Percentiles rank a stretch among this genome's conserved stretches.
Conservation (phyloP, 2,329 filamentous ascomycete genomes). For the Colletotrichum chlorophyti region DNA sequence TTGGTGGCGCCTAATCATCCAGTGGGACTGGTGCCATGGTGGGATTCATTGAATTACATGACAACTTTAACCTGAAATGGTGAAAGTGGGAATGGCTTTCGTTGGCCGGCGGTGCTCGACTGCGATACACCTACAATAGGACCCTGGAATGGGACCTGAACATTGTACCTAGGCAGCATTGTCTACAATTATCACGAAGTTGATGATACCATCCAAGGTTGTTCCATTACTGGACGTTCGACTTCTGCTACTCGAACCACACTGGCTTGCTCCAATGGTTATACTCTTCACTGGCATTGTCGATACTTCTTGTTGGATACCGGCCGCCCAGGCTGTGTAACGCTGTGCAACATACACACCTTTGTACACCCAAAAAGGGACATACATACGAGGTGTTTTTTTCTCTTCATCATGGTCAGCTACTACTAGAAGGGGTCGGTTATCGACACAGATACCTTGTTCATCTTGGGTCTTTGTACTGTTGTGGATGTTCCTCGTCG, state of each 20-base stretch:
- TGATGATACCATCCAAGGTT: neutral
- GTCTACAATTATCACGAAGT: slow-evolving; percentile 1
- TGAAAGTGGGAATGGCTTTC: slow-evolving; percentile 2
- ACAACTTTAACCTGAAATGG: neutral
- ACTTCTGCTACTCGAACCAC: neutral
- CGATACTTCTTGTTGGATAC: too few species aligned
- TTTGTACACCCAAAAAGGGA: too few species aligned
- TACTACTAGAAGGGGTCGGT: too few species aligned
- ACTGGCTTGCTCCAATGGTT: too few species aligned
- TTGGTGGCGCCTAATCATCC: neutral
- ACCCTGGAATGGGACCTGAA: slow-evolving; percentile 2
- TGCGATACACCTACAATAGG: neutral
- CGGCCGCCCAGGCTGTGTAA: too few species aligned
- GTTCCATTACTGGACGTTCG: neutral
- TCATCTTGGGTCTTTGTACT: too few species aligned
- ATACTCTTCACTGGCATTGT: too few species aligned
- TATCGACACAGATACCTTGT: too few species aligned
- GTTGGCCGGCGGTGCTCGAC: neutral
- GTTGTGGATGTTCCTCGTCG: too few species aligned
- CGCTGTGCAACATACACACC: too few species aligned
- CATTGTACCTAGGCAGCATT: slow-evolving; percentile 4
- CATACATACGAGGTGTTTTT: too few species aligned
- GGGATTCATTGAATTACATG: neutral
- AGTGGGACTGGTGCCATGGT: neutral
- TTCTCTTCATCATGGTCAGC: too few species aligned